Conservation (phyloP, 768 basidiomycete genomes). For the Boletus eberwhitei region DNA sequence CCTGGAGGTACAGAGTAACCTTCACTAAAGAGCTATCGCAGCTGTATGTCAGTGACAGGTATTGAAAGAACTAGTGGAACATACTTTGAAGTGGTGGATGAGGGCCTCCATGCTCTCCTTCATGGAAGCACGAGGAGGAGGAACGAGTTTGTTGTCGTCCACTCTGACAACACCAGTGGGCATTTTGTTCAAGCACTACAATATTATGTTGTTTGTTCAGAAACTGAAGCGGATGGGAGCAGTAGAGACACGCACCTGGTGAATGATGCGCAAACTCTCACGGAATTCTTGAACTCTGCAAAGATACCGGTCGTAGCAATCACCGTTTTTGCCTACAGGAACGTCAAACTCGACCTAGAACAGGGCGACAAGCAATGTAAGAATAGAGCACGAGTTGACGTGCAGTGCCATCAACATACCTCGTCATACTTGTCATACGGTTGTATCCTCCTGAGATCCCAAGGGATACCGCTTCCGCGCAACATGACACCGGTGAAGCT, state of each 20-base stretch:
- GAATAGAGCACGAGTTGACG: not conserved
- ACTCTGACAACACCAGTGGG: conserved; percentile 88
- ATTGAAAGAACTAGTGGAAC: not conserved
- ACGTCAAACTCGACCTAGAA: conserved; percentile 90
- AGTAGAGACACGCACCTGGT: conserved; percentile 46
- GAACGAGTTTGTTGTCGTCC: conserved; percentile 96
- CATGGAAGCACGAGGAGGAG: conserved; percentile 96
- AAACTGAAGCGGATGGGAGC: no score
- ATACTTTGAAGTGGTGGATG: conserved; percentile 97
- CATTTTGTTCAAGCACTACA: conserved; percentile 94
- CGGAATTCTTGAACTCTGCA: conserved; percentile 99
- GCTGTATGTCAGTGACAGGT: not conserved
- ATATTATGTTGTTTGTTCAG: not conserved
- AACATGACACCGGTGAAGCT: conserved; percentile 97
- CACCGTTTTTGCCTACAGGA: conserved; percentile 94
- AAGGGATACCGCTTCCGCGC: conserved; percentile 87
- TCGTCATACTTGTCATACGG: conserved; percentile 98
- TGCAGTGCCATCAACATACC: conserved; percentile 37
- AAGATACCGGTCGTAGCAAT: conserved; percentile 97
- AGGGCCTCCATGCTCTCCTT: conserved; percentile 99
- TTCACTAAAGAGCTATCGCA: conserved; percentile 81
- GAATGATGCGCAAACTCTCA: conserved; percentile 86
- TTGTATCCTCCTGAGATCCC: conserved; percentile 89
- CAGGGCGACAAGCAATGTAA: not conserved
- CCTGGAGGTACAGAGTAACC: conserved; percentile 95